phyloP scores from a whole-genome alignment of 1,284 basidiomycete genomes.

The Tilletia horrida region DNA sequence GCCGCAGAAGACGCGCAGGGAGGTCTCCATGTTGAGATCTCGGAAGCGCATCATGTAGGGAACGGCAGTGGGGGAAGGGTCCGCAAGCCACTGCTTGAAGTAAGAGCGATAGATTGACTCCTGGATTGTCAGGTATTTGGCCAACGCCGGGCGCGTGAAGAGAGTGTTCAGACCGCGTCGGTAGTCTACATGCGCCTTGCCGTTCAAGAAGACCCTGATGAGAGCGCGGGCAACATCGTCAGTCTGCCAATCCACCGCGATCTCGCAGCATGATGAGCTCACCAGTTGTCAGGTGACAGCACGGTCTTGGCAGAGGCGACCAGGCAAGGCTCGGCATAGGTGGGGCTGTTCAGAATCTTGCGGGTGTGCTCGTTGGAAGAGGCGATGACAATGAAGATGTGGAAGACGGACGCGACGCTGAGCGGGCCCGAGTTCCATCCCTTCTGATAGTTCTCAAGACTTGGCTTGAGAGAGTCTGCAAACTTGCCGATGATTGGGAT shows the following conservation, averaged over 20 bases:
- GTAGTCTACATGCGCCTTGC: slow-evolving; percentile 90
- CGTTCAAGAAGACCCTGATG: slow-evolving; percentile 87
- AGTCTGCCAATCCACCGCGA: no score
- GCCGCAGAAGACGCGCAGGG: slow-evolving; percentile 90
- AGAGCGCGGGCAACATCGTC: slow-evolving; percentile 20
- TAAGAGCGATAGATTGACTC: slow-evolving; percentile 78
- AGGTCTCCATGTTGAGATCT: slow-evolving; percentile 95
- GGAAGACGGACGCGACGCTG: slow-evolving; percentile 53
- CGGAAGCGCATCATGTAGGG: slow-evolving; percentile 83
- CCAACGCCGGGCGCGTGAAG: slow-evolving; percentile 90
- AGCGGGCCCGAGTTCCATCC: slow-evolving; percentile 54
- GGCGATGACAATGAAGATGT: slow-evolving; percentile 54
- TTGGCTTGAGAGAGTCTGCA: slow-evolving; percentile 50
- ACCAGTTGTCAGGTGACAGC: slow-evolving; percentile 85
- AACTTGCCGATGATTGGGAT: slow-evolving; percentile 55
- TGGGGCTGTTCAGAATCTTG: slow-evolving; percentile 54
- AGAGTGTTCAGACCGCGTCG: slow-evolving; percentile 84
- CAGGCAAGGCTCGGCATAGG: slow-evolving; percentile 68
- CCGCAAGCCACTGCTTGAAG: slow-evolving; percentile 59
- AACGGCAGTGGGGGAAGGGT: slow-evolving; percentile 44
- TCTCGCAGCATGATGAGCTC: slow-evolving; percentile 18
- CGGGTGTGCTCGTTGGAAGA: slow-evolving; percentile 52
- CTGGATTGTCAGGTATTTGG: slow-evolving; percentile 82
- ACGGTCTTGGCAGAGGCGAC: slow-evolving; percentile 89
- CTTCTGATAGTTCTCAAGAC: slow-evolving; percentile 52